Conservation (phyloP, 345 rosid genomes). For the Pelargonium nanum region DNA sequence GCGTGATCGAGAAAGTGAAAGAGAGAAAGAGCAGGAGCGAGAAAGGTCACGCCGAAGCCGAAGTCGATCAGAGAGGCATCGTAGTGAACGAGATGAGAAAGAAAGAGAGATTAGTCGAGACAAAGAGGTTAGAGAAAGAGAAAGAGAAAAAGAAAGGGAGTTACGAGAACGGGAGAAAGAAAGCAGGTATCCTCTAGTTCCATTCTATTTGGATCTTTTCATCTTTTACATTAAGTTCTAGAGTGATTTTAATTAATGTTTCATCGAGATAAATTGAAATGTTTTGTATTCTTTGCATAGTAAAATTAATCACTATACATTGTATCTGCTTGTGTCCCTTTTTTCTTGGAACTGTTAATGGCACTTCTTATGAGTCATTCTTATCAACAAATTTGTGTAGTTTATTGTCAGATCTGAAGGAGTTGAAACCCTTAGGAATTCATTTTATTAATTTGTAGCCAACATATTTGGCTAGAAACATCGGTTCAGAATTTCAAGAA, state of each 20-base stretch:
- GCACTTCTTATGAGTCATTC: too few species aligned
- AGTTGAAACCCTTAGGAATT: too few species aligned
- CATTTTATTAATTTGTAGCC: too few species aligned
- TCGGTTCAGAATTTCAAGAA: too few species aligned
- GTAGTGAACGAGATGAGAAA: conserved; percentile 29
- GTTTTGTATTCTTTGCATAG: too few species aligned
- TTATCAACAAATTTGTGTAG: too few species aligned
- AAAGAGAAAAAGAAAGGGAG: conserved; percentile 49
- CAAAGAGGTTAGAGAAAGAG: conserved; percentile 43
- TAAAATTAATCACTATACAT: too few species aligned
- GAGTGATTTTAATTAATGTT: not conserved
- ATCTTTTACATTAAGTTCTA: not conserved
- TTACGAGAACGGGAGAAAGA: conserved; percentile 56
- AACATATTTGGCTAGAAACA: too few species aligned
- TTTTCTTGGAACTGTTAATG: too few species aligned
- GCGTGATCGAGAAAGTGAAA: conserved; percentile 24
- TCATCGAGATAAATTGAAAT: too few species aligned
- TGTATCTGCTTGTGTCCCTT: too few species aligned
- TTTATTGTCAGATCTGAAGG: too few species aligned
- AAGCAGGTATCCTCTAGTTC: conserved; percentile 43
- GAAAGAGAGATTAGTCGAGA: conserved; percentile 45
- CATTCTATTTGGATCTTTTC: not conserved
- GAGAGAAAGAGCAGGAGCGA: conserved; percentile 33
- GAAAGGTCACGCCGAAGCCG: conserved; percentile 42
- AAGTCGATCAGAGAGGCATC: conserved; percentile 52